Evolutionary conservation across 1,139 yeast genomes (phyloP), one percentile per base, ranked within the genome.

Genomic region (Yamadazyma membranifaciens): DNA sequence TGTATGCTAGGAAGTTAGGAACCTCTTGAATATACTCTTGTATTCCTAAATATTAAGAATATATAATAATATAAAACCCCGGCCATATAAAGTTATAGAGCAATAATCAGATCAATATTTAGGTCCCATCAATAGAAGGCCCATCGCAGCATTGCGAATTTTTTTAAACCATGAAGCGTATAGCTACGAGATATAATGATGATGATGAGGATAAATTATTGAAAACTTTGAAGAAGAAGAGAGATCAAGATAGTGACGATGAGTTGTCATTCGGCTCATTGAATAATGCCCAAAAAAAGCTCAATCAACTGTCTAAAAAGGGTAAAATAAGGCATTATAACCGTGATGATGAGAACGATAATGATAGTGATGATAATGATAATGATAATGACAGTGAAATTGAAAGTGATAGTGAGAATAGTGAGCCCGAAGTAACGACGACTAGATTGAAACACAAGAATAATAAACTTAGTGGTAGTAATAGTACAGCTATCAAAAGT

Each of bases 211-310:
- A 56, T 15, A 56, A 51, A 26, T 33, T 54, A 14, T 35, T 52
- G 4, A 56, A 43, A 17, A 28, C 13, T 2, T 25, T 31, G n/a
- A 36, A 28, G 12, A 11, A n/a, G 11, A 63, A 59, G 25, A 63
- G 56, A 31, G 52, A 60, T 22, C 62, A 65, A 2, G 69, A 60
- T 36, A 73, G 69, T 44, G 79, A 67, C 30, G 39, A 29, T 41
- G 70, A 43, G 3, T 53, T 81, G 16, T 78, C 87, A 2, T 81
- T 82, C 63, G 86, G 83, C 2, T 72, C 84, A 3, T 61, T 82
- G 40, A 74, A 74, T 49, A 62, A 67, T 26, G 86, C 87, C 7
- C 87, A 82, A 53, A 62, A 64, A 31, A 65, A 74, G 50, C 41
- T 81, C 33, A 65, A 17, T 15, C 9, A 30, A 15, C 24, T 5